These are phyloP conservation scores for Trichoderma guizhouense DNA, from an alignment of 2,329 filamentous ascomycete species.

Conservation along the genomic window DNA sequence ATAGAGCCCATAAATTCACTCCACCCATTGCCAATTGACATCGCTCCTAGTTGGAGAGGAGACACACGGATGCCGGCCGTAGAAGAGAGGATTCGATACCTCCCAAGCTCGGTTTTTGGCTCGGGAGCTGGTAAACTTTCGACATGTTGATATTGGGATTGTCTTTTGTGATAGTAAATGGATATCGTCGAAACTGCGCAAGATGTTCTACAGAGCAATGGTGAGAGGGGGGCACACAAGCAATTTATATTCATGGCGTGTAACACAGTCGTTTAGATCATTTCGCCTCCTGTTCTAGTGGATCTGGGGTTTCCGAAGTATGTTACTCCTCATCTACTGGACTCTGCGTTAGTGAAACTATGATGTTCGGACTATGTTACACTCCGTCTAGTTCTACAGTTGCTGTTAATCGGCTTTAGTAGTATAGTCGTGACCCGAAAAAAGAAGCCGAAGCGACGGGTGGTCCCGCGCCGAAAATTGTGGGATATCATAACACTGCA, in stretches of 20 bases:
- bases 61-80: neutral
- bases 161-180: neutral
- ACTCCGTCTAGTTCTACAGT: neutral
- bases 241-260: neutral
- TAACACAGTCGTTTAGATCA: fast-evolving
- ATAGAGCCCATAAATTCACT: neutral
- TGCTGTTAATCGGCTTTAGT: neutral
- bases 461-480: neutral
- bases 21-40: neutral
- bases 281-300: neutral
- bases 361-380: neutral
- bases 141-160: neutral
- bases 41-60: neutral
- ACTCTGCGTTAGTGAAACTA: neutral
- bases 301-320: neutral
- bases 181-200: neutral
- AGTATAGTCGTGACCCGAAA: neutral
- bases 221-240: neutral
- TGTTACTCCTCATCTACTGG: neutral
- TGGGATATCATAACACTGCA: neutral
- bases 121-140: neutral
- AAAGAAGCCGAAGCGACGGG: neutral
- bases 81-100: neutral
- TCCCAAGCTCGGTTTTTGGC: neutral
- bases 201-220: neutral